Percentiles rank a stretch among this genome's conserved stretches.
phyloP scores from a whole-genome alignment of 768 basidiomycete species.

The Rhodotorula diobovata region DNA sequence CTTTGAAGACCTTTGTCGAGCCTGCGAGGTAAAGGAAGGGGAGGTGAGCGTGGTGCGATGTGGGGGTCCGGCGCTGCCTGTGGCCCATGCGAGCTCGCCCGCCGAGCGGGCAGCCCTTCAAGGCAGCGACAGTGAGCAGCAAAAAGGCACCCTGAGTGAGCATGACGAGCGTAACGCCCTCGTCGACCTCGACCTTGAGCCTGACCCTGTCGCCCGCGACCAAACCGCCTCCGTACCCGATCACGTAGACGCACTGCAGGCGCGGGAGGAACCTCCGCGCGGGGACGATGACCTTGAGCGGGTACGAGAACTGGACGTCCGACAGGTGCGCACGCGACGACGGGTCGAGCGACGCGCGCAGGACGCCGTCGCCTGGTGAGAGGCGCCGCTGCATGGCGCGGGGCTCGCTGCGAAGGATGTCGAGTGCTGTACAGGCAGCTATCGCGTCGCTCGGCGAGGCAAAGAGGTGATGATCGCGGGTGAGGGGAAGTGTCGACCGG shows the following conservation, averaged over 20 bases:
- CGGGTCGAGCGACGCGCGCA: neutral
- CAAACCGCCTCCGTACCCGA: conserved; percentile 87
- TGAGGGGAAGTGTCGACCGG: too few relatives aligned
- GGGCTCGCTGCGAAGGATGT: neutral
- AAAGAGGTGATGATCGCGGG: neutral
- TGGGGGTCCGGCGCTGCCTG: too few relatives aligned
- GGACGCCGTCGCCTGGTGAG: conserved; percentile 24
- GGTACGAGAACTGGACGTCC: conserved; percentile 33
- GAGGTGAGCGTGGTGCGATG: neutral
- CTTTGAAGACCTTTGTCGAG: conserved; percentile 91
- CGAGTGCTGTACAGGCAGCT: too few relatives aligned
- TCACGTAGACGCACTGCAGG: conserved; percentile 54
- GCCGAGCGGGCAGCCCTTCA: too few relatives aligned
- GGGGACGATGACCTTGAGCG: conserved; percentile 39
- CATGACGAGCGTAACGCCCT: conserved; percentile 61
- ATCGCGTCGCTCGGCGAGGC: neutral
- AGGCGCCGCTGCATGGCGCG: conserved; percentile 1
- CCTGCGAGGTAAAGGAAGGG: conserved; percentile 52
- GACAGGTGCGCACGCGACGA: conserved; percentile 1
- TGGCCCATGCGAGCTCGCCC: too few relatives aligned
- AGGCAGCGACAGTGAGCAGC: too few relatives aligned
- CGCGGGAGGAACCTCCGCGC: conserved; percentile 7
- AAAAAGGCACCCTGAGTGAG: conserved; percentile 66
- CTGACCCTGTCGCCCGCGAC: conserved; percentile 75
- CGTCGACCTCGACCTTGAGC: conserved; percentile 60